Conservation (phyloP, 306 rosid species). For the Sesbania bispinosa region DNA sequence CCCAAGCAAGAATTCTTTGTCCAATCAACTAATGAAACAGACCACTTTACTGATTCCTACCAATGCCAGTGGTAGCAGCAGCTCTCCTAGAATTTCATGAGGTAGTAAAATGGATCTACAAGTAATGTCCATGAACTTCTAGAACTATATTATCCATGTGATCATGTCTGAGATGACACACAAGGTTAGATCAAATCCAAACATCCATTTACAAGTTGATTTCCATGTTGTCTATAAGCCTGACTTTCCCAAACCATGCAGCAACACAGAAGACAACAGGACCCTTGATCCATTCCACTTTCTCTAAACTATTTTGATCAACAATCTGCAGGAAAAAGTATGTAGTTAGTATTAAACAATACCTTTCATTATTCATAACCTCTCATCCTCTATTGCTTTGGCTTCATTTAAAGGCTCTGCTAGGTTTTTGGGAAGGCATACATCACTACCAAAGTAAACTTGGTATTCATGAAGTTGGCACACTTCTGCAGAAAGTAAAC, state of each 20-base stretch:
- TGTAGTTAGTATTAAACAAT: conserved; percentile 13
- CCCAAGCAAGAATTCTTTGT: neutral
- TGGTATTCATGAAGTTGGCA: neutral
- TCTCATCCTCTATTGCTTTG: neutral
- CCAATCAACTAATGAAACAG: neutral
- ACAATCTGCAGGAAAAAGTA: conserved; percentile 52
- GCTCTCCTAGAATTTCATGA: neutral
- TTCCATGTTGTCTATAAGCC: conserved; percentile 84
- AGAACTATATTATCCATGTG: neutral
- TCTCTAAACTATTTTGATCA: conserved; percentile 63
- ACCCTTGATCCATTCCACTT: conserved; percentile 54
- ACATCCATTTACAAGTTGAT: conserved; percentile 38
- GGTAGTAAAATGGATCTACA: neutral
- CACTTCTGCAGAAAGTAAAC: neutral
- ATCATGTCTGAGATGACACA: neutral
- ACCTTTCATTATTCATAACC: neutral
- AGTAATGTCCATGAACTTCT: neutral
- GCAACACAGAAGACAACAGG: conserved; percentile 83
- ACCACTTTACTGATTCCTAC: conserved; percentile 5
- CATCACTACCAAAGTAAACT: neutral
- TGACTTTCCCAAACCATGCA: conserved; percentile 82
- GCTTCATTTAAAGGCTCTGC: conserved; percentile 1
- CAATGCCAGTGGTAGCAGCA: neutral
- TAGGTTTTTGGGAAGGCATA: neutral
- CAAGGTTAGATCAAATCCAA: neutral